Conservation (phyloP, 2,329 filamentous ascomycete species). For the Alternaria metachromatica region DNA sequence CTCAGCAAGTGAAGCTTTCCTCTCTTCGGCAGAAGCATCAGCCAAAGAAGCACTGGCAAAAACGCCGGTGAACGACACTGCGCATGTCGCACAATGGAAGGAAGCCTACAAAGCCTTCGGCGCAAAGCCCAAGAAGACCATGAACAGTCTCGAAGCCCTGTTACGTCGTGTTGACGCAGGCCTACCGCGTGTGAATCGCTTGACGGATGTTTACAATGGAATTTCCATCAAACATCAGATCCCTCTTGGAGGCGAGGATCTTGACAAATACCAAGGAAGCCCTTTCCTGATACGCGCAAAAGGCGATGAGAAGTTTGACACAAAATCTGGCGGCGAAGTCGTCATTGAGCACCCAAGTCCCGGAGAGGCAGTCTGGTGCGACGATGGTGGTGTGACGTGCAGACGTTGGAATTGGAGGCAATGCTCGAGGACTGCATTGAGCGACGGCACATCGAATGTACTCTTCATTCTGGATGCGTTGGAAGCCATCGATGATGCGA, state of each 20-base stretch:
- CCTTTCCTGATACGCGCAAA: conserved; percentile 41
- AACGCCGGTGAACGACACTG: conserved; percentile 37
- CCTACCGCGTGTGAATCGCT: conserved; percentile 47
- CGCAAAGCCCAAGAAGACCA: conserved; percentile 48
- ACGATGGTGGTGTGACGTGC: conserved; percentile 48
- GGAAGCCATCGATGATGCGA: conserved; percentile 20
- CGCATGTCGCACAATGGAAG: conserved; percentile 49
- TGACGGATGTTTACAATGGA: conserved; percentile 52
- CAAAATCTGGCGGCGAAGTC: conserved; percentile 35
- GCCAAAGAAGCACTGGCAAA: conserved; percentile 17
- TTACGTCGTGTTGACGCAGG: conserved; percentile 43
- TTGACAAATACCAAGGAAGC: conserved; percentile 47
- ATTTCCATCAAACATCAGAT: conserved; percentile 51
- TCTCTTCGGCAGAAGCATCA: conserved; percentile 36
- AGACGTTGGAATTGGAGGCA: conserved; percentile 52
- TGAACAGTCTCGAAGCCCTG: conserved; percentile 49
- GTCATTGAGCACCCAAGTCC: conserved; percentile 26
- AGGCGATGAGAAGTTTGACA: conserved; percentile 47
- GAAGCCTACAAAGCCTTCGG: conserved; percentile 50
- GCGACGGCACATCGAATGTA: conserved; percentile 44
- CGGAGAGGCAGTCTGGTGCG: conserved; percentile 52
- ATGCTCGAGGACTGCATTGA: conserved; percentile 46
- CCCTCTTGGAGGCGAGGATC: conserved; percentile 49
- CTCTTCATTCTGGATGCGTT: conserved; percentile 47
- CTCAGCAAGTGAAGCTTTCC: conserved; percentile 35